These are phyloP conservation scores for Dionaea muscipula DNA, from an alignment of 179 eudicot species.

Conservation along the genomic window DNA sequence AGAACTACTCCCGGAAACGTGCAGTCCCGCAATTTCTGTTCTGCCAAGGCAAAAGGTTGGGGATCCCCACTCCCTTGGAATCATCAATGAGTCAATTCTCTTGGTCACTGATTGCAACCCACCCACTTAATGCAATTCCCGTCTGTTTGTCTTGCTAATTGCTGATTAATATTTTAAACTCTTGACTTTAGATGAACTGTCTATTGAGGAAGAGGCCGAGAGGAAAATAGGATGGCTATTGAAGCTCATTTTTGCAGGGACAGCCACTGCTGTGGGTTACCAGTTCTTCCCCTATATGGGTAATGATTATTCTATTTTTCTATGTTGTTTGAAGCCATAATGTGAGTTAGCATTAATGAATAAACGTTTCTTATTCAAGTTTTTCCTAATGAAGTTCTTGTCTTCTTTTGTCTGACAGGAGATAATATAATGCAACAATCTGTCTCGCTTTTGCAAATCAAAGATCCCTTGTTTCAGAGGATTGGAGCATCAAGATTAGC, in stretches of 20 bases:
- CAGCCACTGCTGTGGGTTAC: constrained; percentile 66
- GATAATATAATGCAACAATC: constrained; percentile 85
- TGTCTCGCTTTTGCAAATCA: constrained; percentile 71
- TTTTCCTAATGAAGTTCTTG: neutral
- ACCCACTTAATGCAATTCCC: too few relatives aligned
- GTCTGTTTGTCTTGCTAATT: neutral
- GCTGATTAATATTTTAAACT: neutral
- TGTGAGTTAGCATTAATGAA: too few relatives aligned
- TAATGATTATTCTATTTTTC: too few relatives aligned
- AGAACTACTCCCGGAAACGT: constrained; percentile 25
- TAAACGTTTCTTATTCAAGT: neutral
- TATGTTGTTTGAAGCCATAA: too few relatives aligned
- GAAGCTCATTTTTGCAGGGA: constrained; percentile 74
- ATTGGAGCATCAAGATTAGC: constrained; percentile 96
- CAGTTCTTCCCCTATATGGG: constrained; percentile 84
- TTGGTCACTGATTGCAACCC: too few relatives aligned
- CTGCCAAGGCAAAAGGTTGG: constrained; percentile 38
- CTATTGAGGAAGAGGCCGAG: constrained; percentile 74
- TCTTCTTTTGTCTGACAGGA: constrained; percentile 30
- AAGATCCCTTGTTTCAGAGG: constrained; percentile 88
- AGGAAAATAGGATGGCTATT: constrained; percentile 82
- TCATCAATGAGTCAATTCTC: too few relatives aligned
- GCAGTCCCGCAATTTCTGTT: constrained; percentile 36
- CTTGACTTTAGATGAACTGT: constrained; percentile 35
- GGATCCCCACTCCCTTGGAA: neutral